Percentiles rank a stretch among this genome's conserved stretches.
phyloP scores from a whole-genome alignment of 2,329 filamentous ascomycete species.

The Juglanconis oblonga region DNA sequence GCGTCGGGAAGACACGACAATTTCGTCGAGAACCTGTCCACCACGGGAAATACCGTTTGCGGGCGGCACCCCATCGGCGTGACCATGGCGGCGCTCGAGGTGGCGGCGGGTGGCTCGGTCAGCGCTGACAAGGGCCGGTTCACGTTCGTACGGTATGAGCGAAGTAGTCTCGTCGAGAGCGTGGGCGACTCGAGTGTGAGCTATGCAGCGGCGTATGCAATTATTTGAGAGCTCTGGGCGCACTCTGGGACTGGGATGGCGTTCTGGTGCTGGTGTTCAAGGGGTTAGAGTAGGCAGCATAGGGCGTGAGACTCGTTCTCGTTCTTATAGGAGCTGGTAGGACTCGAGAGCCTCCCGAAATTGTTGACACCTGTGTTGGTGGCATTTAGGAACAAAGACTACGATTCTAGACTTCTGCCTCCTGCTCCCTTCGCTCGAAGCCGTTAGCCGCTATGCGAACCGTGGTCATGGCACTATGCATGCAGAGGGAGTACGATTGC shows the following conservation, averaged over 20 bases:
- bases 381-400: background rate
- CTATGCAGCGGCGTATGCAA: conserved; percentile 89
- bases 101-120: conserved; percentile 25
- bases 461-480: too few relatives aligned
- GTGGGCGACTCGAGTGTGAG: conserved; percentile 82
- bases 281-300: too few relatives aligned
- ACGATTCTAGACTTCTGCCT: background rate
- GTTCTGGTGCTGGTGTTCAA: background rate
- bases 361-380: background rate
- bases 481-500: too few relatives aligned
- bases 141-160: conserved; percentile 80
- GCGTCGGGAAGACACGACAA: conserved; percentile 68
- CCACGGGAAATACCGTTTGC: conserved; percentile 88
- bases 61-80: conserved; percentile 93
- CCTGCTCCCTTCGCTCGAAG: background rate
- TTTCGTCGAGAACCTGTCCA: conserved; percentile 66
- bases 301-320: too few relatives aligned
- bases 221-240: conserved; percentile 45
- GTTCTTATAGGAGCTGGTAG: too few relatives aligned
- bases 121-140: conserved; percentile 58
- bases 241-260: background rate
- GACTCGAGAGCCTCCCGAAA: background rate
- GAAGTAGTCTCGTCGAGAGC: conserved; percentile 71
- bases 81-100: conserved; percentile 81
- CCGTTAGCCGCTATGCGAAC: too few relatives aligned